phyloP scores from a whole-genome alignment of 2,329 filamentous ascomycete genomes.

The Aschersonia sp. region DNA sequence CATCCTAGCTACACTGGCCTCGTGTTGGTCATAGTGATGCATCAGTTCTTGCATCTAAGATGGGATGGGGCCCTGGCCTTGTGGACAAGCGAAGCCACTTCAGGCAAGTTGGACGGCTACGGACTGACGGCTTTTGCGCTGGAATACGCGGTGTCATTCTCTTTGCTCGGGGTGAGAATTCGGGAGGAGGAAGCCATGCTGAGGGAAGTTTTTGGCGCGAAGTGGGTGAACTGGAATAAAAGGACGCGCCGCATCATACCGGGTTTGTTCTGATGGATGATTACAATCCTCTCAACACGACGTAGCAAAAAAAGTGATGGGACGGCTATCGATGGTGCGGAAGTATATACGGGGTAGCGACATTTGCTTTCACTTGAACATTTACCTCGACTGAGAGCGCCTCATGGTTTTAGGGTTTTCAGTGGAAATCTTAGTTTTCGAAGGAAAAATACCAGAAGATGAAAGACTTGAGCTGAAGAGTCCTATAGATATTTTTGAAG shows the following conservation, averaged over 20 bases:
- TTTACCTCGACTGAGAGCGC: background rate
- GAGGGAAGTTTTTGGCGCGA: conserved; percentile 24
- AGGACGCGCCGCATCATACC: conserved; percentile 35
- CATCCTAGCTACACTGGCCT: conserved; percentile 37
- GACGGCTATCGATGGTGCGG: too few relatives aligned
- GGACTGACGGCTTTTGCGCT: background rate
- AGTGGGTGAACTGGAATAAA: conserved; percentile 34
- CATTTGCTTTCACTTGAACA: too few relatives aligned
- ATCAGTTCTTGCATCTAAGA: conserved; percentile 18
- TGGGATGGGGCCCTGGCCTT: conserved; percentile 24
- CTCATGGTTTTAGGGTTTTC: background rate
- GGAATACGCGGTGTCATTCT: background rate
- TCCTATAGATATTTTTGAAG: too few relatives aligned
- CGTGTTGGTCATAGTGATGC: conserved; percentile 16
- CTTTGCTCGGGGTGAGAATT: conserved; percentile 16
- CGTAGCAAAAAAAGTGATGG: too few relatives aligned
- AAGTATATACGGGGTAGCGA: too few relatives aligned
- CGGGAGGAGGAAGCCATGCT: conserved; percentile 37
- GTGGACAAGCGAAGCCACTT: conserved; percentile 16
- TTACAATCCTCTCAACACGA: too few relatives aligned
- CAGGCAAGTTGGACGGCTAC: conserved; percentile 2
- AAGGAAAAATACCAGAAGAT: background rate
- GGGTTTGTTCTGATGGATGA: background rate
- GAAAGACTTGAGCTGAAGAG: background rate
- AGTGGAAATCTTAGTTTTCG: background rate